A percentile compares a stretch with the other conserved stretches of the same genome.
Evolutionary conservation across 768 basidiomycete species (phyloP).

Genomic region (Pisolithus microcarpus): DNA sequence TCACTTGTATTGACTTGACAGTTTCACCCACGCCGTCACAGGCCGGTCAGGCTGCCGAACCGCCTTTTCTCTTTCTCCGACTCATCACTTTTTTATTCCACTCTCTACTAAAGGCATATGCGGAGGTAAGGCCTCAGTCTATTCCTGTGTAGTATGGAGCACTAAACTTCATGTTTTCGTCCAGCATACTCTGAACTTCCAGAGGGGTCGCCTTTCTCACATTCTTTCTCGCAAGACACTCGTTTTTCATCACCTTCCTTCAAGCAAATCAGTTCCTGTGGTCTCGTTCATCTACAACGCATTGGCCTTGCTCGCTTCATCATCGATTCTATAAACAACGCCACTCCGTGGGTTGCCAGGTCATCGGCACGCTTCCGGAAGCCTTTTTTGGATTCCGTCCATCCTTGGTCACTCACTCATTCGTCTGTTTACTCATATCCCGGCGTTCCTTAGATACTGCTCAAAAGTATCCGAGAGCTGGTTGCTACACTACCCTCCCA

Average conservation of each 20-base stretch:
- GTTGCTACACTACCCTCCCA: neutral
- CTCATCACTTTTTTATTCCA: neutral
- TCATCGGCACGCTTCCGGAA: constrained; percentile 5
- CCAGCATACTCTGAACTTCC: constrained; percentile 8
- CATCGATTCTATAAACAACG: constrained; percentile 8
- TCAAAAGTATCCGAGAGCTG: constrained; percentile 1
- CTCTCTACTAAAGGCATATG: constrained; percentile 5
- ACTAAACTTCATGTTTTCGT: neutral
- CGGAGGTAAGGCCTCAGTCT: constrained; percentile 10
- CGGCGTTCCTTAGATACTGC: neutral
- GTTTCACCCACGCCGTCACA: neutral
- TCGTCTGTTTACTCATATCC: constrained; percentile 9
- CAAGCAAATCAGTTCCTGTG: neutral
- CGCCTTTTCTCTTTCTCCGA: neutral
- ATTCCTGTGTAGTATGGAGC: neutral
- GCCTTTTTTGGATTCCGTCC: constrained; percentile 14
- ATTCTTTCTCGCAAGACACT: constrained; percentile 9
- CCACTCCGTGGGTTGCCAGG: neutral
- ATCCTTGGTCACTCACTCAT: constrained; percentile 12
- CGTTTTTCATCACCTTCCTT: constrained; percentile 9
- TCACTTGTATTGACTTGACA: neutral
- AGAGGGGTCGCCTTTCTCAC: constrained; percentile 4
- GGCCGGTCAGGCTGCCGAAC: constrained; percentile 1
- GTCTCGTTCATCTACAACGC: constrained; percentile 3
- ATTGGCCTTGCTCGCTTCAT: constrained; percentile 3